A percentile compares a stretch with the other conserved stretches of the same genome.
These are phyloP conservation scores for Ophiostoma pallidulum DNA, from an alignment of 2,329 filamentous ascomycete species.

Conservation along the genomic window DNA sequence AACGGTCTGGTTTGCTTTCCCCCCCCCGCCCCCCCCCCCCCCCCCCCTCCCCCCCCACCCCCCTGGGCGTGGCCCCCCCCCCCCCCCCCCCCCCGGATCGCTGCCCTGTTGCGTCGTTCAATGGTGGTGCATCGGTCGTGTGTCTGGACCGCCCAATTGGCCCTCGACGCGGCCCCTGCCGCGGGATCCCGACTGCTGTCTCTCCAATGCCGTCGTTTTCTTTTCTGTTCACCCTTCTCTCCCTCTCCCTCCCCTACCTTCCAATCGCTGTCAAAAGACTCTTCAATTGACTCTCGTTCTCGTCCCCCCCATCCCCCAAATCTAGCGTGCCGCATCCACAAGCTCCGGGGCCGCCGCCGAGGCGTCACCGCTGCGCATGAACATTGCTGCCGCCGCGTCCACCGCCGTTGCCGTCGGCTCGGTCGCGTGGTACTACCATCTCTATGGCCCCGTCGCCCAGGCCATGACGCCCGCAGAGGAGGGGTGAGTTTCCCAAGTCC, in stretches of 20 bases:
- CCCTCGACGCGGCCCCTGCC: no score
- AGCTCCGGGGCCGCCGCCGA: slow-evolving; percentile 62
- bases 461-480: slow-evolving; percentile 93
- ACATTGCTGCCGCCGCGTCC: slow-evolving; percentile 76
- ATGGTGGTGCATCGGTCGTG: no score
- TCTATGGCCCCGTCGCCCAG: slow-evolving; percentile 80
- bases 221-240: slow-evolving; percentile 10
- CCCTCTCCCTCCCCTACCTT: background rate
- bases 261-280: background rate
- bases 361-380: slow-evolving; percentile 67
- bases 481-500: slow-evolving; percentile 61
- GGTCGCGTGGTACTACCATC: slow-evolving; percentile 93
- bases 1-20: no score
- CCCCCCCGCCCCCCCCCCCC: no score
- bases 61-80: no score
- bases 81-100: no score
- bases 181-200: no score
- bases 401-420: slow-evolving; percentile 81
- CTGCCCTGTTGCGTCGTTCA: no score
- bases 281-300: slow-evolving; percentile 27
- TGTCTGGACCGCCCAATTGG: no score
- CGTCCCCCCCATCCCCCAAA: slow-evolving; percentile 17
- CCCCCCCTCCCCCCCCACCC: no score
- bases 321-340: slow-evolving; percentile 59
- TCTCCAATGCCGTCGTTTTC: no score